A percentile compares a stretch with the other conserved stretches of the same genome.
Conservation (phyloP, 306 rosid species). For the Acacia melanoxylon region DNA sequence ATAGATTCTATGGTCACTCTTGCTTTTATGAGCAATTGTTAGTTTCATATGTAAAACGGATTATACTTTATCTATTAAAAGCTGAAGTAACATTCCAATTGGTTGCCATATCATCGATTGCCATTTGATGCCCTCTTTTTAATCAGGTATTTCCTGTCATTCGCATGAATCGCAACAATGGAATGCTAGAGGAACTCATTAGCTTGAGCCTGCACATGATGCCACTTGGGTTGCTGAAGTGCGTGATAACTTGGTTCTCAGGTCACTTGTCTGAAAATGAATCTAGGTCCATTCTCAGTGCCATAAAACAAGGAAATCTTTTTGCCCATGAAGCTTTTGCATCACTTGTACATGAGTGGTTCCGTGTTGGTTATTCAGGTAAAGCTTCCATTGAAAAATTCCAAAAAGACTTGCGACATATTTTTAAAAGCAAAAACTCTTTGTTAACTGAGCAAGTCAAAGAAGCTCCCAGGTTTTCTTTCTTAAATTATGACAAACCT, state of each 20-base stretch:
- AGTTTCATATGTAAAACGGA: constrained; percentile 17
- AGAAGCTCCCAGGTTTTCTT: constrained; percentile 50
- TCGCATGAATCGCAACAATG: constrained; percentile 52
- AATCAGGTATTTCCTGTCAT: constrained; percentile 78
- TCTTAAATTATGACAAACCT: constrained; percentile 41
- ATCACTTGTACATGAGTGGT: constrained; percentile 77
- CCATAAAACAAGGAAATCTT: constrained; percentile 46
- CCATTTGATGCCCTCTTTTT: constrained; percentile 37
- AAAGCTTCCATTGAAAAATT: constrained; percentile 69
- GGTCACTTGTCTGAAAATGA: constrained; percentile 71
- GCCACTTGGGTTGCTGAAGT: constrained; percentile 91
- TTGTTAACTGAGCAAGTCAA: constrained; percentile 47
- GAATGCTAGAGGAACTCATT: constrained; percentile 65
- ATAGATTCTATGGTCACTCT: neutral
- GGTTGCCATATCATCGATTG: neutral
- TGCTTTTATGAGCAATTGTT: neutral
- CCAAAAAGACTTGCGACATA: constrained; percentile 59
- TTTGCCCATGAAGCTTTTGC: constrained; percentile 53
- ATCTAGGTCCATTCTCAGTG: constrained; percentile 55
- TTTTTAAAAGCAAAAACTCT: constrained; percentile 66
- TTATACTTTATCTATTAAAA: neutral
- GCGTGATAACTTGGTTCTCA: constrained; percentile 84
- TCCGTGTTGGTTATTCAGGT: constrained; percentile 78
- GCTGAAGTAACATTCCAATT: constrained; percentile 6
- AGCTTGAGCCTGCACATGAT: constrained; percentile 73